Evolutionary conservation across 2,329 filamentous ascomycete genomes (phyloP).

Genomic region (Dothiorella sarmentorum): DNA sequence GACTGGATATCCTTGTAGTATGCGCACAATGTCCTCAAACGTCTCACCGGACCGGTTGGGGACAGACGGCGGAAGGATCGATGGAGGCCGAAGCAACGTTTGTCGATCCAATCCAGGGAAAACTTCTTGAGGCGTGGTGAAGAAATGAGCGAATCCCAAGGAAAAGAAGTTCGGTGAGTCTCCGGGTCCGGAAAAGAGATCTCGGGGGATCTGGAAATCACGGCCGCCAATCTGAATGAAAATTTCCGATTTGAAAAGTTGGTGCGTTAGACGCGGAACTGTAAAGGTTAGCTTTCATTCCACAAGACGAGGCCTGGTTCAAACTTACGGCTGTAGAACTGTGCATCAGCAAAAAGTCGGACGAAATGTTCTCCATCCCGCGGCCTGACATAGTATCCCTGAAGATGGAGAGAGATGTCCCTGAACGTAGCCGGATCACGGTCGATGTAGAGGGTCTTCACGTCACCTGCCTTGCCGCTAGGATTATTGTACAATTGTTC

Average conservation of each 20-base stretch:
- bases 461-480: slow-evolving; percentile 51
- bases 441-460: slow-evolving; percentile 91
- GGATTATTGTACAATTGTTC: slow-evolving; percentile 68
- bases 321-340: slow-evolving; percentile 70
- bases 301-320: slow-evolving; percentile 40
- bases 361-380: slow-evolving; percentile 84
- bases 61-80: slow-evolving; percentile 77
- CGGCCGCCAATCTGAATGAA: slow-evolving; percentile 85
- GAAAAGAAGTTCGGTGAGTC: slow-evolving; percentile 97
- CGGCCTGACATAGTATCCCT: slow-evolving; percentile 82
- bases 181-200: slow-evolving; percentile 75
- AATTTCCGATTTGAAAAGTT: slow-evolving; percentile 87
- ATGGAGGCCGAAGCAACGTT: slow-evolving; percentile 77
- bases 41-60: slow-evolving; percentile 77
- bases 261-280: slow-evolving; percentile 79
- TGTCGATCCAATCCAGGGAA: slow-evolving; percentile 82
- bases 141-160: slow-evolving; percentile 84
- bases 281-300: not conserved
- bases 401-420: slow-evolving; percentile 85
- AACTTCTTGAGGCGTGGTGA: slow-evolving; percentile 71
- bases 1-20: slow-evolving; percentile 80
- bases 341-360: slow-evolving; percentile 87
- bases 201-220: slow-evolving; percentile 85
- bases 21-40: slow-evolving; percentile 76
- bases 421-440: slow-evolving; percentile 84